Evolutionary conservation across 176 grass and related monocot genomes (phyloP).

Genomic region (Ampelocalamus luodianensis): DNA sequence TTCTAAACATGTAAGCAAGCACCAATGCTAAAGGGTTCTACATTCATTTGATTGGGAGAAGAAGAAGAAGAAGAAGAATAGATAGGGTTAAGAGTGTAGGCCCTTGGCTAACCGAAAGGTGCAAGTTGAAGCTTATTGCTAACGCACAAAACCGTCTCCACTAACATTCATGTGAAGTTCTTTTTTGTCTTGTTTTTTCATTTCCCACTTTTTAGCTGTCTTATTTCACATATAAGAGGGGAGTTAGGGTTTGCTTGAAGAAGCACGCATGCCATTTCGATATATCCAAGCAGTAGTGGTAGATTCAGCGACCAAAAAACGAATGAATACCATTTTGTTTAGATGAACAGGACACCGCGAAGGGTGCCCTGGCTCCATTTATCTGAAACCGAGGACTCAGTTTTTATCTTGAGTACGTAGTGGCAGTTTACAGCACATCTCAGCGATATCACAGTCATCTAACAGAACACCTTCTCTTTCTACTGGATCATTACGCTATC

Average conservation of each 20-base stretch:
- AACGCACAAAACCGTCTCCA: conserved; percentile 37
- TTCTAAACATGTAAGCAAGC: not conserved
- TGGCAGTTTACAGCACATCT: too few relatives aligned
- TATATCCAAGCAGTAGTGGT: not conserved
- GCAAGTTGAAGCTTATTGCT: conserved; percentile 34
- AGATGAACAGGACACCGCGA: too few relatives aligned
- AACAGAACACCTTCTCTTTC: too few relatives aligned
- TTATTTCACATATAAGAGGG: not conserved
- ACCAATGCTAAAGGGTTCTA: not conserved
- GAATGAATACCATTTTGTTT: too few relatives aligned
- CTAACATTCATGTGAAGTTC: conserved; percentile 12
- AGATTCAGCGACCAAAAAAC: too few relatives aligned
- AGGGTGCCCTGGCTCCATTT: too few relatives aligned
- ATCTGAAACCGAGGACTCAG: too few relatives aligned
- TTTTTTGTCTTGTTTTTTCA: not conserved
- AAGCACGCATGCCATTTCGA: not conserved
- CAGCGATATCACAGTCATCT: too few relatives aligned
- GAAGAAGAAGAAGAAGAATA: not conserved
- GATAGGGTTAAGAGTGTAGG: not conserved
- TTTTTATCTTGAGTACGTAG: too few relatives aligned
- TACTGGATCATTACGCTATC: not conserved
- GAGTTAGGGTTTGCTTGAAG: not conserved
- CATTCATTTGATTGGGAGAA: not conserved
- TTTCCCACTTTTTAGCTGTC: not conserved
- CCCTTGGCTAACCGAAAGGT: conserved; percentile 15